Conservation (phyloP, 2,329 filamentous ascomycete genomes). For the Fusarium camptoceras region DNA sequence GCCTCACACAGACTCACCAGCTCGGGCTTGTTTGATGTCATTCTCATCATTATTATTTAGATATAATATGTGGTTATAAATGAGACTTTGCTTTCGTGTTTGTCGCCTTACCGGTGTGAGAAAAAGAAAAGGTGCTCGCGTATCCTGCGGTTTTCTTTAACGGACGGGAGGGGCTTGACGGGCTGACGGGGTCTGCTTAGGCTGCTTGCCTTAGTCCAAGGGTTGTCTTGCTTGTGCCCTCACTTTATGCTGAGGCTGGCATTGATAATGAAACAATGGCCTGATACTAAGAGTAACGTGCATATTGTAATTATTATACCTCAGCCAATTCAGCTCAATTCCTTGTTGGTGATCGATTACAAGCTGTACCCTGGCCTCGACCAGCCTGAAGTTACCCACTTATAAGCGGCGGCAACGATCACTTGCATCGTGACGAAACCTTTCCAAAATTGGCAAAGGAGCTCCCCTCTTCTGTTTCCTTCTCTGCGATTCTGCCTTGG, state of each 20-base stretch:
- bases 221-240: not conserved
- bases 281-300: not conserved
- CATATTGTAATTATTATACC: not conserved
- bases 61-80: not conserved
- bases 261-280: not conserved
- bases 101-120: slow-evolving; percentile 9
- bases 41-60: not conserved
- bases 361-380: not conserved
- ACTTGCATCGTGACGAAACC: slow-evolving; percentile 38
- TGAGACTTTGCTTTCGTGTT: slow-evolving; percentile 2
- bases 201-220: slow-evolving; percentile 1
- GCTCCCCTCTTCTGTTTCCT: slow-evolving; percentile 43
- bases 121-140: slow-evolving; percentile 29
- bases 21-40: too few relatives aligned
- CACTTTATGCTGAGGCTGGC: not conserved
- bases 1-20: not conserved
- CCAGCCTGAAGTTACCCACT: slow-evolving; percentile 28
- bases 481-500: slow-evolving; percentile 30
- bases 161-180: slow-evolving; percentile 3
- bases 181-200: not conserved
- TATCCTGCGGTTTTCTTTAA: not conserved
- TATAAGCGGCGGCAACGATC: slow-evolving; percentile 38
- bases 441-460: slow-evolving; percentile 39
- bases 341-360: not conserved
- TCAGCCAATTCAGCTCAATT: not conserved